These are phyloP conservation scores for Alopecurus myosuroides DNA, from an alignment of 176 grass and related monocot genomes.

Conservation along the genomic window DNA sequence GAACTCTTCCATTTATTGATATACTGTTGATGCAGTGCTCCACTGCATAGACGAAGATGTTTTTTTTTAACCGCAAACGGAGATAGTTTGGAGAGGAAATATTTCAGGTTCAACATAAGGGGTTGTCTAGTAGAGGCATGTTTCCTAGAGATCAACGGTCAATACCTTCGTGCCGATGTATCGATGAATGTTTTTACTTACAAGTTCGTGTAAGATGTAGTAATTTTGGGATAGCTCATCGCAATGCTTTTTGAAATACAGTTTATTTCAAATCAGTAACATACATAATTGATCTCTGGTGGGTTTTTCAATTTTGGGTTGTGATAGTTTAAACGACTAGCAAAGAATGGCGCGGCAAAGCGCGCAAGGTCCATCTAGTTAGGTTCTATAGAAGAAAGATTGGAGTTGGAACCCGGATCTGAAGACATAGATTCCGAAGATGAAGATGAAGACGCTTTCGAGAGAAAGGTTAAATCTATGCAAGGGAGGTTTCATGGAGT, in stretches of 20 bases:
- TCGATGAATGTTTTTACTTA: not conserved
- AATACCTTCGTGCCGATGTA: not conserved
- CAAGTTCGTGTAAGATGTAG: too few species aligned
- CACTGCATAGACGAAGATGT: constrained; percentile 59
- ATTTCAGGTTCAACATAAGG: constrained; percentile 80
- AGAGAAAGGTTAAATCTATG: too few species aligned
- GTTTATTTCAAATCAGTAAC: not conserved
- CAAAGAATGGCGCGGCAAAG: too few species aligned
- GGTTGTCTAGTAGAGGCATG: constrained; percentile 84
- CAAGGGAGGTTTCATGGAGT: too few species aligned
- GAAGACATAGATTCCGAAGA: too few species aligned
- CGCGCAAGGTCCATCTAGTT: too few species aligned
- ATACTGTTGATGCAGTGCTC: constrained; percentile 37
- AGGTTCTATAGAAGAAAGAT: too few species aligned
- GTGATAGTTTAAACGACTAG: not conserved
- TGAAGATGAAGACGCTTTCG: too few species aligned
- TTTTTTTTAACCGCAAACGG: constrained; percentile 63
- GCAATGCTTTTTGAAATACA: not conserved
- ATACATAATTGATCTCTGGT: not conserved
- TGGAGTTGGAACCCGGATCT: too few species aligned
- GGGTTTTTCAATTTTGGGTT: not conserved
- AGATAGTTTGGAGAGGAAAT: constrained; percentile 86
- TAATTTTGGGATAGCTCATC: too few species aligned
- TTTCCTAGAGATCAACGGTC: constrained; percentile 62
- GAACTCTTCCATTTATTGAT: not conserved